These are phyloP conservation scores for Euphorbia lathyris DNA, from an alignment of 345 rosid species.

Conservation along the genomic window DNA sequence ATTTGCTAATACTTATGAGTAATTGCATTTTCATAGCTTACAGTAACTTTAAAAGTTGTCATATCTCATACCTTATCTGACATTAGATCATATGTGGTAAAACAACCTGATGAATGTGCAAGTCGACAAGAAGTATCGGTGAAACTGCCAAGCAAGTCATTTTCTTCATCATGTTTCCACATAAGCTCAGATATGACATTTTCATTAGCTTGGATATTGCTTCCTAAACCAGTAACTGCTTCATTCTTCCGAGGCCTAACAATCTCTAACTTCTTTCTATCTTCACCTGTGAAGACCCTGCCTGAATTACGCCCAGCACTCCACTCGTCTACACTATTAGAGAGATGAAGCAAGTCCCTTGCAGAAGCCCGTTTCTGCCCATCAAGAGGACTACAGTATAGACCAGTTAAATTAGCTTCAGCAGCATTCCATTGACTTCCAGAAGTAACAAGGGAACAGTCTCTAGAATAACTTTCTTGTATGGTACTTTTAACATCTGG, in stretches of 20 bases:
- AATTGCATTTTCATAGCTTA: background rate
- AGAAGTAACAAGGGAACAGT: slow-evolving; percentile 9
- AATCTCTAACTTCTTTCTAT: slow-evolving; percentile 19
- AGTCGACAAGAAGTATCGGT: slow-evolving; percentile 31
- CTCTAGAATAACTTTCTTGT: slow-evolving; percentile 20
- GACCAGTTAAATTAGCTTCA: slow-evolving; percentile 15
- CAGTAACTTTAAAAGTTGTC: slow-evolving; percentile 1
- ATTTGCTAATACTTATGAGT: background rate
- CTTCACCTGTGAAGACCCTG: slow-evolving; percentile 19
- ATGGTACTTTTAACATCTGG: slow-evolving; percentile 16
- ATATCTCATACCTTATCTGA: slow-evolving; percentile 39
- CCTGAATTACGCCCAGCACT: slow-evolving; percentile 23
- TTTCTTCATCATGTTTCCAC: slow-evolving; percentile 42
- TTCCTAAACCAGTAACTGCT: slow-evolving; percentile 21
- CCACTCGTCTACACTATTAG: slow-evolving; percentile 14
- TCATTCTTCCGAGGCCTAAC: slow-evolving; percentile 29
- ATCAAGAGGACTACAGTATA: slow-evolving; percentile 19
- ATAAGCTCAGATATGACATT: slow-evolving; percentile 29
- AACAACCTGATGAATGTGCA: slow-evolving; percentile 30
- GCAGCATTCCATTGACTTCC: slow-evolving; percentile 10
- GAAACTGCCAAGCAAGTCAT: slow-evolving; percentile 25
- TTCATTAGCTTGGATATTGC: slow-evolving; percentile 23
- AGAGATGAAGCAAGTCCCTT: slow-evolving; percentile 23
- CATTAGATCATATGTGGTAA: slow-evolving; percentile 31
- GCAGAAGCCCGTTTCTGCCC: slow-evolving; percentile 29